These are phyloP conservation scores for Cytospora leucostoma DNA, from an alignment of 2,329 filamentous ascomycete genomes.

Conservation along the genomic window DNA sequence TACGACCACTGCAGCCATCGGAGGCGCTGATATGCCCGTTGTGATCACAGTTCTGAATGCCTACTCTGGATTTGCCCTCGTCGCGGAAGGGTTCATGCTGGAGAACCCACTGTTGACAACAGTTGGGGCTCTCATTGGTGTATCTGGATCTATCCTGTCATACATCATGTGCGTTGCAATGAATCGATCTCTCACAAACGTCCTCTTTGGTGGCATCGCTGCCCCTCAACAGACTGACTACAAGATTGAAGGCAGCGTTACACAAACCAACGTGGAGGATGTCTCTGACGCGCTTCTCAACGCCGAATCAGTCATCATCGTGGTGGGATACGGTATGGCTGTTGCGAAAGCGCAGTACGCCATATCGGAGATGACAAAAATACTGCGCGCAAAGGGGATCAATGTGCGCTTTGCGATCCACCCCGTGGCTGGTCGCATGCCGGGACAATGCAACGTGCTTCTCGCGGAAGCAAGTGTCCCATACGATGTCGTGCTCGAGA, in stretches of 20 bases:
- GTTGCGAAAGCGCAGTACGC: constrained; percentile 93
- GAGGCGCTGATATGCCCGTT: constrained; percentile 91
- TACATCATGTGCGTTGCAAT: constrained; percentile 88
- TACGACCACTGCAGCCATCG: constrained; percentile 85
- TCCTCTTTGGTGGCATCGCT: constrained; percentile 81
- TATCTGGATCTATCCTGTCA: constrained; percentile 84
- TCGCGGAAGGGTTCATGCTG: constrained; percentile 90
- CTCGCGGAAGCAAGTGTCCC: constrained; percentile 85
- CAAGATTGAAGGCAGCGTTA: constrained; percentile 79
- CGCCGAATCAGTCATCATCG: constrained; percentile 83
- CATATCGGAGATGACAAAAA: constrained; percentile 76
- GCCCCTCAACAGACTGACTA: constrained; percentile 63
- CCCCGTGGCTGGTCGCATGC: constrained; percentile 88
- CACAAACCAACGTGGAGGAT: constrained; percentile 77
- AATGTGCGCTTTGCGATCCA: constrained; percentile 89
- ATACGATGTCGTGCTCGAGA: constrained; percentile 90
- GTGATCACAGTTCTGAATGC: constrained; percentile 90
- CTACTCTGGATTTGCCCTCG: constrained; percentile 86
- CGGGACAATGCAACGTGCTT: constrained; percentile 88
- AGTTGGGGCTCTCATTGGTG: constrained; percentile 83
- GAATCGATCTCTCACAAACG: constrained; percentile 88
- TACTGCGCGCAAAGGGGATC: constrained; percentile 72
- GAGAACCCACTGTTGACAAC: constrained; percentile 83
- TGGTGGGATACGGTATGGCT: constrained; percentile 92
- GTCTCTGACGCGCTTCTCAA: constrained; percentile 73